Evolutionary conservation across 2,329 filamentous ascomycete genomes (phyloP).

Genomic region (Aureobasidium sp.): DNA sequence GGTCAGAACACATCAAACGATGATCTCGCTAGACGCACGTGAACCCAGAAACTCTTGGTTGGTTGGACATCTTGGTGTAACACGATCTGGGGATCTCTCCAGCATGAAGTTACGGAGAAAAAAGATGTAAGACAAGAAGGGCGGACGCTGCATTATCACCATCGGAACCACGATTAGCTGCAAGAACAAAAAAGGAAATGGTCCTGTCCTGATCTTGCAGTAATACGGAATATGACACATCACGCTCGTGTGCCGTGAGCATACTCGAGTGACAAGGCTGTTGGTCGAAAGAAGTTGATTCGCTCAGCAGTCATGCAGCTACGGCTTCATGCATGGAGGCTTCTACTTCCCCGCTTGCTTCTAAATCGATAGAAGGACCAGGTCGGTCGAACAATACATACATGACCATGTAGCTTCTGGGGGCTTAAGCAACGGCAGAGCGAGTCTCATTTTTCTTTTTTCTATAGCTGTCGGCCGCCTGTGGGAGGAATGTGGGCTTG

Average conservation of each 20-base stretch:
- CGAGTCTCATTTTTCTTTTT: too few species aligned
- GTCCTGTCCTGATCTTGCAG: neutral
- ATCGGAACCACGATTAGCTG: neutral
- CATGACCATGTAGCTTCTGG: neutral
- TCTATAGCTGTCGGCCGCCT: too few species aligned
- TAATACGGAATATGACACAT: neutral
- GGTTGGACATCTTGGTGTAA: constrained; percentile 1
- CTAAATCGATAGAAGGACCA: neutral
- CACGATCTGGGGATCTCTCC: neutral
- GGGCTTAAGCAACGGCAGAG: too few species aligned
- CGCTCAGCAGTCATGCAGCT: neutral
- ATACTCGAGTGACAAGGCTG: neutral
- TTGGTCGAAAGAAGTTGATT: neutral
- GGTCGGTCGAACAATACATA: neutral
- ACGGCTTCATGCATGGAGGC: neutral
- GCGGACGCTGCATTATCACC: neutral
- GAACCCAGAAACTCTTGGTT: constrained; percentile 8
- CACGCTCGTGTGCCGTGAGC: neutral
- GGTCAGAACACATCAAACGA: neutral
- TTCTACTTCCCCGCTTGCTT: neutral
- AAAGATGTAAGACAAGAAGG: neutral
- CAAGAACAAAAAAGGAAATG: neutral
- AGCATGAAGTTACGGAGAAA: neutral
- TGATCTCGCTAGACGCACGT: neutral
- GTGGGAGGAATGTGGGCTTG: too few species aligned